These are phyloP conservation scores for Penicillium brevicompactum DNA, from an alignment of 2,329 filamentous ascomycete genomes.

Conservation along the genomic window DNA sequence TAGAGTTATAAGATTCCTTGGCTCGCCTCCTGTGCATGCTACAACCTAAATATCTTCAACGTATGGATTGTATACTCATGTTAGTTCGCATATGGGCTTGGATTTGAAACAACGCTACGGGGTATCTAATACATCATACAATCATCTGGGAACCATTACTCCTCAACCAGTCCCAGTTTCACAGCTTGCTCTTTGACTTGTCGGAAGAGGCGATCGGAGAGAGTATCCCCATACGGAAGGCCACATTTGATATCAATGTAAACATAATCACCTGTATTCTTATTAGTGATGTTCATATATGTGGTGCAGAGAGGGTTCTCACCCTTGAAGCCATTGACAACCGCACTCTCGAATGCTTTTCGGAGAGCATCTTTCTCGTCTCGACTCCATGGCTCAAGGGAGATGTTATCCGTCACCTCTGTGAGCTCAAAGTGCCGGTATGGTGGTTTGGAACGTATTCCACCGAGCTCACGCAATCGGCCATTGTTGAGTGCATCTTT, in stretches of 20 bases:
- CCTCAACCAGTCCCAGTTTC: not conserved
- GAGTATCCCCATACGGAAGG: not conserved
- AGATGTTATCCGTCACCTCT: constrained; percentile 1
- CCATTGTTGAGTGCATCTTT: constrained; percentile 8
- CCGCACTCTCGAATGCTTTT: not conserved
- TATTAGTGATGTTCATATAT: not conserved
- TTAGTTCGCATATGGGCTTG: too few species aligned
- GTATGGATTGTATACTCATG: too few species aligned
- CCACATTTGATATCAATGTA: constrained; percentile 7
- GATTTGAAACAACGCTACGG: not conserved
- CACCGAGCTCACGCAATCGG: not conserved
- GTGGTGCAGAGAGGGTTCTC: not conserved
- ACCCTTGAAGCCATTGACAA: not conserved
- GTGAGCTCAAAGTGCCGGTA: constrained; percentile 3
- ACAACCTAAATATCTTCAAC: too few species aligned
- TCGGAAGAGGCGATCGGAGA: constrained; percentile 2
- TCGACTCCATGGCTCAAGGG: constrained; percentile 1
- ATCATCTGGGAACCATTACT: too few species aligned
- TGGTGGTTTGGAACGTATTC: not conserved
- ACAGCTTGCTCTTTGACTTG: not conserved
- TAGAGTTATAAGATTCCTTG: too few species aligned
- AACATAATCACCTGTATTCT: not conserved
- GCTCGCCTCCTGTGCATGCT: too few species aligned
- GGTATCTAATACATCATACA: not conserved
- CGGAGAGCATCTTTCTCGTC: not conserved